A percentile compares a stretch with the other conserved stretches of the same genome.
Evolutionary conservation across 257 asterid genomes (phyloP).

Genomic region (Solanum chmielewskii): DNA sequence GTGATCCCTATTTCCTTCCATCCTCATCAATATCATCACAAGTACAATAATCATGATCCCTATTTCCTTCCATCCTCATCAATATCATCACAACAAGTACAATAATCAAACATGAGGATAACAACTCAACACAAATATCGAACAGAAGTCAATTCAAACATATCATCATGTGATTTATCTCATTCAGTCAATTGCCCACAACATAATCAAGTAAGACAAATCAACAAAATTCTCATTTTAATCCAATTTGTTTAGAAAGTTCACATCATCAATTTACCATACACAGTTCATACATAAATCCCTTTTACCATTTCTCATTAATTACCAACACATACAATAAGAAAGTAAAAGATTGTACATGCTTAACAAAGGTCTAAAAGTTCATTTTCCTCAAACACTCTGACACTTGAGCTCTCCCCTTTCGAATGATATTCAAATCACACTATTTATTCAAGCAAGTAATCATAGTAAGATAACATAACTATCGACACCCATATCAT

Average conservation of each 20-base stretch:
- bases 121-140: neutral
- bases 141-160: neutral
- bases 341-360: neutral
- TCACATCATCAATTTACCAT: neutral
- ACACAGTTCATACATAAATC: neutral
- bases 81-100: neutral
- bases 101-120: neutral
- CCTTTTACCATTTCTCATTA: neutral
- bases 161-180: neutral
- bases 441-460: neutral
- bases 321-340: neutral
- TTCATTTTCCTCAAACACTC: neutral
- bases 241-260: neutral
- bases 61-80: neutral
- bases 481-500: neutral
- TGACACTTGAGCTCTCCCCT: neutral
- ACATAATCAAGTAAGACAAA: neutral
- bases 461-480: neutral
- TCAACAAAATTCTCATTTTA: neutral
- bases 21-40: neutral
- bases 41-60: neutral
- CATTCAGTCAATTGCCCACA: neutral
- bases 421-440: neutral
- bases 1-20: neutral
- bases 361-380: neutral